Evolutionary conservation across 495 filamentous ascomycete genomes (phyloP), one percentile per base, ranked within the genome.

Genomic region (Talaromyces stipitatus): DNA sequence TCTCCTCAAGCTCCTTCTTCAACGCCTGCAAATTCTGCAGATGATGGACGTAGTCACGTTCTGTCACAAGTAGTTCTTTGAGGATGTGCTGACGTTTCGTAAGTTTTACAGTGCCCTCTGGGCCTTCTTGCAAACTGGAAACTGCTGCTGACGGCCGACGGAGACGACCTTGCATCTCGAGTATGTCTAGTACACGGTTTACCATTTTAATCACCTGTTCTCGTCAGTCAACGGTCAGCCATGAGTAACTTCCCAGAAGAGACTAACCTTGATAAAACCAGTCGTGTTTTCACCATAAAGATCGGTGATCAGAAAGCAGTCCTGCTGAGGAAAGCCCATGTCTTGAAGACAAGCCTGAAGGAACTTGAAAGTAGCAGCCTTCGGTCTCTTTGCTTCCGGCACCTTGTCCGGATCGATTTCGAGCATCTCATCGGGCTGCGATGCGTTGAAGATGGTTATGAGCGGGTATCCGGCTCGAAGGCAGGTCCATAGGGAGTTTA

Each of bases 41-140:
- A 73, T 97, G 92, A 64, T 97, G 92, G n/a, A 97, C 95, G 61
- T 98, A 98, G 66, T 96, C 95, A 38, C 94, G 86, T 68, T 98
- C 94, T 4, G 92, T 97, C 62, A 89, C 88, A 47, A 98, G 84
- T 47, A 98, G 72, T 66, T 98, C 94, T 61, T 87, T 83, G 28
- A 98, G 82, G 58, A 97, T 87, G 63, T 95, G 86, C 56, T 96
- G 85, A 38, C 90, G 79, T 65, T 91, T 90, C 51, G 88, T 94
- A 62, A 90, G 70, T 55, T 86, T 80, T 30, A 71, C 72, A 50
- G 62, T 54, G 29, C 66, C 64, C 24, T 53, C 32, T 62, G 54
- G 29, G 16, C 43, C 22, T 9, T 50, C 12, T 62, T 83, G 81
- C 68, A 58, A 78, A 69, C 45, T 76, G 8, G 77, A 69, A 10